These are phyloP conservation scores for Athelia psychrophila DNA, from an alignment of 1,284 basidiomycete genomes.

Conservation along the genomic window DNA sequence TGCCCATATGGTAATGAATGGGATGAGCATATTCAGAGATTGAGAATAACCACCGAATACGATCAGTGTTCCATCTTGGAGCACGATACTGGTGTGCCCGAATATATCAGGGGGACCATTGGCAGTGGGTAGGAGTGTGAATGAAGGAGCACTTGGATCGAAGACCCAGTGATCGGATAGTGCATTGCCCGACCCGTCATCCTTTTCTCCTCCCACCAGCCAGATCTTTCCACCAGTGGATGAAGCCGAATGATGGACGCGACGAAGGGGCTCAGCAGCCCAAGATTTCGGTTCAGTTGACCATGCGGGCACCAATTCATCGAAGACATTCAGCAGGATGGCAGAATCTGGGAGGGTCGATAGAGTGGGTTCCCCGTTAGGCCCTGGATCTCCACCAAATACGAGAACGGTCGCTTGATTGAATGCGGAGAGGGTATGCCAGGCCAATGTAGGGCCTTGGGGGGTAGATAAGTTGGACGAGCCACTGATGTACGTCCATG, in stretches of 20 bases:
- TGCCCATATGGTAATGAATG: constrained; percentile 60
- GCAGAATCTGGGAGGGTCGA: constrained; percentile 63
- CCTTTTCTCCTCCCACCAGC: constrained; percentile 74
- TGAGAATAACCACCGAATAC: constrained; percentile 73
- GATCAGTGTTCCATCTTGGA: constrained; percentile 67
- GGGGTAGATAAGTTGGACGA: constrained; percentile 40
- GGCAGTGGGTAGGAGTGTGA: constrained; percentile 50
- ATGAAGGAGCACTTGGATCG: constrained; percentile 46
- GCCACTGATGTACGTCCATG: constrained; percentile 59
- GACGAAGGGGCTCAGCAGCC: constrained; percentile 66
- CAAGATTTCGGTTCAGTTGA: constrained; percentile 47
- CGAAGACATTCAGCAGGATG: constrained; percentile 46
- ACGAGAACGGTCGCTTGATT: constrained; percentile 51
- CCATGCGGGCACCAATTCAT: constrained; percentile 41
- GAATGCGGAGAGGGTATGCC: constrained; percentile 75
- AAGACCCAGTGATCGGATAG: constrained; percentile 69
- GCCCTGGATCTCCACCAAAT: constrained; percentile 75
- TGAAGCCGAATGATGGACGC: constrained; percentile 69
- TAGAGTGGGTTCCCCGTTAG: constrained; percentile 45
- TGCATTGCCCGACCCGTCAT: constrained; percentile 68
- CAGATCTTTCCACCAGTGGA: constrained; percentile 39
- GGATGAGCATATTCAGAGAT: constrained; percentile 43
- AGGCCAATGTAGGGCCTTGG: constrained; percentile 66
- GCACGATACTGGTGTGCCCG: constrained; percentile 68
- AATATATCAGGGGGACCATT: constrained; percentile 64